Evolutionary conservation across 83 land plant genomes (phyloP), one percentile per base, ranked within the genome.

Genomic region (Picea abies): DNA sequence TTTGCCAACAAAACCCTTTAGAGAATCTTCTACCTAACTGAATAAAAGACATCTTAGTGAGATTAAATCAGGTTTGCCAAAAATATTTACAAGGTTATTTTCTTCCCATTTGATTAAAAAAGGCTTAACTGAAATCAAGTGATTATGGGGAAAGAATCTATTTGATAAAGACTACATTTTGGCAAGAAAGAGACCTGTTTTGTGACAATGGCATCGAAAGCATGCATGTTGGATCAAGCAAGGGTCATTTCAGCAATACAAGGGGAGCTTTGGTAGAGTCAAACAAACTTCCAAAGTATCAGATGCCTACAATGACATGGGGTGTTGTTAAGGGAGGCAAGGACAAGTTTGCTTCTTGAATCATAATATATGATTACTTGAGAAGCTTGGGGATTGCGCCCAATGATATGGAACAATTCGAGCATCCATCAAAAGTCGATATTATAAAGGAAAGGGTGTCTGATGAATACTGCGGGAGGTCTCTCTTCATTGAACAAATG

Each of bases 341-440:
- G 82, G 86, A 81, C 78, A 78, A 84, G 63, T 80, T 86, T 20
- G 89, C 81, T 41, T 83, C 89, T 14, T 82, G 84, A 32, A 89
- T 87, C 25, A 79, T 78, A 47, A 81, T 95, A 49, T 85, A 89
- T 73, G 90, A 88, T 29, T 95, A 89, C 84, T 86, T 92, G 75
- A 87, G 80, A 80, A 75, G 85, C 35, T 44, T 88, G 35, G 95
- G 96, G 32, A 84, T 95, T 63, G 83, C 86, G 52, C 91, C 94
- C 41, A 89, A 86, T 25, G 93, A 91, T 83, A 89, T 95, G 39
- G 90, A 90, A 63, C 79, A 85, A 19, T 41, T 95, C 35, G 96
- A 95, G 80, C 95, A 94, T 75, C 96, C 95, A 49, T 86, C 90
- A 23, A 86, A 91, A 35, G 90, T 94, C 41, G 95, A 94, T 17